phyloP scores from a whole-genome alignment of 2,329 filamentous ascomycete genomes.

The Exophiala phaeomuriformis region DNA sequence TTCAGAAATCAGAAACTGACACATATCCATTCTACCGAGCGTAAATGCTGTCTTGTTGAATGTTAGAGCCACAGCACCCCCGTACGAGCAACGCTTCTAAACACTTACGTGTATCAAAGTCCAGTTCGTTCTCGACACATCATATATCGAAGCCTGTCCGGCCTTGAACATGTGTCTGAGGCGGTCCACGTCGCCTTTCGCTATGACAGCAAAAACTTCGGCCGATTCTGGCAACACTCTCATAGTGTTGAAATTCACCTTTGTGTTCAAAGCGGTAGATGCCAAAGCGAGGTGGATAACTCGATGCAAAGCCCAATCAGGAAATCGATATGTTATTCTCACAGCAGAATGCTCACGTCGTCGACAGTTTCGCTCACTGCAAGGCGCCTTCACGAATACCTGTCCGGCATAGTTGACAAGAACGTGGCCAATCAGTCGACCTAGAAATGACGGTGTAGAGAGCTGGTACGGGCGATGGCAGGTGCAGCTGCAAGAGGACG shows the following conservation, averaged over 20 bases:
- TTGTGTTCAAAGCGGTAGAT: slow-evolving; percentile 3
- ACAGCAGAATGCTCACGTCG: not conserved
- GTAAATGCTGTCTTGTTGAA: slow-evolving; percentile 2
- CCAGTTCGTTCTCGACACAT: slow-evolving; percentile 1
- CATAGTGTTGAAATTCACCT: slow-evolving; percentile 10
- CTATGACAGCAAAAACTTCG: slow-evolving; percentile 3
- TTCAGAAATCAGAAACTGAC: slow-evolving; percentile 1
- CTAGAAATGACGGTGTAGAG: not conserved
- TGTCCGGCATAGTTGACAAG: slow-evolving; percentile 1
- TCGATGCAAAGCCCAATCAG: slow-evolving; percentile 1
- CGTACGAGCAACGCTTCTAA: not conserved
- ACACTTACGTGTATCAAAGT: not conserved
- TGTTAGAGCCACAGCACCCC: not conserved
- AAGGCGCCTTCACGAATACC: not conserved
- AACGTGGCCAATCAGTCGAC: not conserved
- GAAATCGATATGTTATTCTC: slow-evolving; percentile 1
- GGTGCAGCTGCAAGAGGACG: slow-evolving; percentile 5
- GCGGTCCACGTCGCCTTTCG: not conserved
- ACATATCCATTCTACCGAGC: not conserved
- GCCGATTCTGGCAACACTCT: slow-evolving; percentile 4
- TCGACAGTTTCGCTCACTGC: slow-evolving; percentile 1
- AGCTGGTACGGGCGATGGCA: slow-evolving; percentile 7
- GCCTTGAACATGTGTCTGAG: slow-evolving; percentile 1
- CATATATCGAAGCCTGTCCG: slow-evolving; percentile 2
- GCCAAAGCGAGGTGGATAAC: not conserved